These are phyloP conservation scores for Aspergillus wentii DNA, from an alignment of 495 filamentous ascomycete species.

Conservation along the genomic window DNA sequence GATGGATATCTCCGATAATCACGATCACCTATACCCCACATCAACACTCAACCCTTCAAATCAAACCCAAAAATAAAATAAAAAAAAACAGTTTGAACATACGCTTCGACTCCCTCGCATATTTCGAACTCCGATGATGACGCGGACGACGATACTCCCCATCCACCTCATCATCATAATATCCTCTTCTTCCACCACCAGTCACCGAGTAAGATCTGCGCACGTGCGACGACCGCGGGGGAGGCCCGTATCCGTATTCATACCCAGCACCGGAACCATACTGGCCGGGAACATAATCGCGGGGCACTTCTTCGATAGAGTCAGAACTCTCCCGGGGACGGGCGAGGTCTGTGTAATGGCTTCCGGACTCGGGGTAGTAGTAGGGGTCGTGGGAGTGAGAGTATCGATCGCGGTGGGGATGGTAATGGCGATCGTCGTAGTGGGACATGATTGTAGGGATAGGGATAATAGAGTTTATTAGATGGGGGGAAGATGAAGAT, in stretches of 20 bases:
- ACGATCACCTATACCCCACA: too few relatives aligned
- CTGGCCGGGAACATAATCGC: constrained; percentile 58
- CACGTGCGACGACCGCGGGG: constrained; percentile 25
- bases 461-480: constrained; percentile 9
- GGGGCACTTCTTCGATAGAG: constrained; percentile 62
- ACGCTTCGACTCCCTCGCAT: too few relatives aligned
- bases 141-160: constrained; percentile 50
- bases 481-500: constrained; percentile 12
- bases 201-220: constrained; percentile 41
- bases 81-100: too few relatives aligned
- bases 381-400: constrained; percentile 28
- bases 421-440: constrained; percentile 33
- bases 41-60: too few relatives aligned
- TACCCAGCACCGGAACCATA: too few relatives aligned
- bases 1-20: constrained; percentile 36
- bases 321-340: constrained; percentile 53
- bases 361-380: constrained; percentile 17
- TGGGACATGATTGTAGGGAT: constrained; percentile 29
- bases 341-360: constrained; percentile 41
- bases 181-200: constrained; percentile 35
- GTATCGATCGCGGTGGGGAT: constrained; percentile 26
- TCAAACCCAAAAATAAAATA: too few relatives aligned
- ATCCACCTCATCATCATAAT: constrained; percentile 37
- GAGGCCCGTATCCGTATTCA: constrained; percentile 44
- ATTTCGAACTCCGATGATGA: constrained; percentile 46